phyloP scores from a whole-genome alignment of 306 rosid genomes.

The Acacia melanoxylon region DNA sequence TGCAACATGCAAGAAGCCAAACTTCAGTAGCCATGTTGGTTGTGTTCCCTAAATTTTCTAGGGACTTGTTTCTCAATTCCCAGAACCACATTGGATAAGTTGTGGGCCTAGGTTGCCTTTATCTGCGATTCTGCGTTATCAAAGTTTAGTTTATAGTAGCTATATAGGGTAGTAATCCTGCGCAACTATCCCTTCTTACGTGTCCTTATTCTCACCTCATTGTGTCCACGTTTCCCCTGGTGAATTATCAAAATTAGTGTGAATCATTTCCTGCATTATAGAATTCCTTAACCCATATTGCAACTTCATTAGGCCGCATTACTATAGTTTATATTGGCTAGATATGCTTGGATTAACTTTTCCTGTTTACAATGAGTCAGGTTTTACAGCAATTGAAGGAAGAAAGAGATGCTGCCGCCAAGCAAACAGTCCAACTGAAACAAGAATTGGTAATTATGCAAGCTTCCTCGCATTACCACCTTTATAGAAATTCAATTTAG shows the following conservation, averaged over 20 bases:
- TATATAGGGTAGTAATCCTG: not conserved
- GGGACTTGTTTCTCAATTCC: not conserved
- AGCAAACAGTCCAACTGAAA: slow-evolving; percentile 78
- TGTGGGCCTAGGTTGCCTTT: not conserved
- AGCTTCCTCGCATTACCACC: slow-evolving; percentile 9
- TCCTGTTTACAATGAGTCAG: slow-evolving; percentile 44
- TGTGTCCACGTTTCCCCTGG: not conserved
- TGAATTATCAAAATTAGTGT: not conserved
- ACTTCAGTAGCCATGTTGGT: not conserved
- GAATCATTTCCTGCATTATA: slow-evolving; percentile 20
- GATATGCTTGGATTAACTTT: slow-evolving; percentile 19
- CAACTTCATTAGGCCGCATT: not conserved
- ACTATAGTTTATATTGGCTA: slow-evolving; percentile 14
- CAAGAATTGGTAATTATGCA: slow-evolving; percentile 72
- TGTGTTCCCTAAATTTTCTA: not conserved
- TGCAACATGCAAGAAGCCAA: not conserved
- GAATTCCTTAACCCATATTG: slow-evolving; percentile 10
- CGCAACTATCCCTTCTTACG: not conserved
- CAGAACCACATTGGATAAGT: not conserved
- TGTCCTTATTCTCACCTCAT: not conserved
- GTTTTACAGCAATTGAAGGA: slow-evolving; percentile 66
- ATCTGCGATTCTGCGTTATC: not conserved
- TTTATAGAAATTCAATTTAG: not conserved
- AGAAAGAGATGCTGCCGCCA: slow-evolving; percentile 74
- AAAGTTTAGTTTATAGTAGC: not conserved